phyloP scores from a whole-genome alignment of 257 asterid species.

The Euphrasia confusa region DNA sequence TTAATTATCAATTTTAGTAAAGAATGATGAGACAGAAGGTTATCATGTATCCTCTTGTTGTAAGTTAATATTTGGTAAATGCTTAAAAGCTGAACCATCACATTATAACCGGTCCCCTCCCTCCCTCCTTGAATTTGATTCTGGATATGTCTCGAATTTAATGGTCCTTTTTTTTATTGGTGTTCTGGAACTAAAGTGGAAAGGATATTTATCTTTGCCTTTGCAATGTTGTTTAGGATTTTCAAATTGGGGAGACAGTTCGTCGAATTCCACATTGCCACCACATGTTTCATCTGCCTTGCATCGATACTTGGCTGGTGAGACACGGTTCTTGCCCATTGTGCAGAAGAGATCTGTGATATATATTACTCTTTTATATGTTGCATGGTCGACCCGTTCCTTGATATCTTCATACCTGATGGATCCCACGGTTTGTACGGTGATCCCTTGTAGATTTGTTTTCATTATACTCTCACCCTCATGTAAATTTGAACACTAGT shows the following conservation, averaged over 20 bases:
- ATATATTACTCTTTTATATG: conserved; percentile 23
- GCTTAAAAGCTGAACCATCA: too few relatives aligned
- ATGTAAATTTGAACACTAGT: conserved; percentile 30
- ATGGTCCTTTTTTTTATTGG: not conserved
- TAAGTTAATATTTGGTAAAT: too few relatives aligned
- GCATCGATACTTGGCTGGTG: conserved; percentile 93
- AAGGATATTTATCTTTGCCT: not conserved
- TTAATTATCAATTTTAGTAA: too few relatives aligned
- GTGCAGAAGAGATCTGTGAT: conserved; percentile 91
- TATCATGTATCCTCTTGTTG: too few relatives aligned
- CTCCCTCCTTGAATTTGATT: too few relatives aligned
- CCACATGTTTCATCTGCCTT: conserved; percentile 88
- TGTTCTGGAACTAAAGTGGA: conserved; percentile 5
- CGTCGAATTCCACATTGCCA: conserved; percentile 86
- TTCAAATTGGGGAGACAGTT: conserved; percentile 79
- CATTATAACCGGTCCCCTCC: too few relatives aligned
- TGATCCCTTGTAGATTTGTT: conserved; percentile 30
- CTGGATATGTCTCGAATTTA: too few relatives aligned
- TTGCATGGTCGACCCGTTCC: conserved; percentile 23
- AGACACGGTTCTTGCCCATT: conserved; percentile 96
- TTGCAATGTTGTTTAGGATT: conserved; percentile 46
- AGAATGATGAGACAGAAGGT: too few relatives aligned
- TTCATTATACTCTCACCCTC: conserved; percentile 23
- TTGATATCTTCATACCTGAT: conserved; percentile 36
- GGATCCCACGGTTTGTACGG: conserved; percentile 33